These are phyloP conservation scores for Paecilomyces fulvus DNA, from an alignment of 2,329 filamentous ascomycete species.

Conservation along the genomic window DNA sequence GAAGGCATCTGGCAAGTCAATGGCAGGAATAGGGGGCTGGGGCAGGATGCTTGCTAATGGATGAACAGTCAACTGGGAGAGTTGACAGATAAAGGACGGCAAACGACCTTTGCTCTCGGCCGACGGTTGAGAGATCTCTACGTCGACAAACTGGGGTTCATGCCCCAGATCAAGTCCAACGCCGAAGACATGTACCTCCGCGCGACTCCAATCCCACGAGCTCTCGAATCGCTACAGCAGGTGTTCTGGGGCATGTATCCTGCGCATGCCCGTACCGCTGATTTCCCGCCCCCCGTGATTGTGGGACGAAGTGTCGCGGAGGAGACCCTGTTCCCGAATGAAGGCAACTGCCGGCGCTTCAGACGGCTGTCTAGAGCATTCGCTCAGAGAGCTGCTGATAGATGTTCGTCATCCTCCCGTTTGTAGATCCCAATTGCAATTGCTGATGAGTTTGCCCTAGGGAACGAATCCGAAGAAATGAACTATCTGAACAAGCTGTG, in stretches of 20 bases:
- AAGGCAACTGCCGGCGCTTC: constrained; percentile 64
- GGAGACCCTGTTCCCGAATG: constrained; percentile 75
- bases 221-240: constrained; percentile 70
- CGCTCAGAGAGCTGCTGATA: constrained; percentile 59
- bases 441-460: constrained; percentile 11
- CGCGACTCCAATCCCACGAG: constrained; percentile 64
- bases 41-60: constrained; percentile 6
- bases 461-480: constrained; percentile 72
- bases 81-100: constrained; percentile 65
- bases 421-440: not conserved
- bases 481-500: constrained; percentile 68
- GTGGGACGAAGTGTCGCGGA: constrained; percentile 56
- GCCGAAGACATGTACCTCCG: constrained; percentile 62
- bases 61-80: constrained; percentile 47
- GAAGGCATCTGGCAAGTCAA: constrained; percentile 61
- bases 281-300: constrained; percentile 57
- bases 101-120: constrained; percentile 63
- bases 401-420: constrained; percentile 39
- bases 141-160: constrained; percentile 64
- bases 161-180: constrained; percentile 51
- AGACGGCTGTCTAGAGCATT: constrained; percentile 61
- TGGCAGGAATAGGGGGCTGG: not conserved
- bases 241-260: constrained; percentile 70
- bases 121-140: constrained; percentile 62
- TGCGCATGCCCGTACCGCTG: constrained; percentile 36